Evolutionary conservation across 208 protist genomes (phyloP), one percentile per base, ranked within the genome.

Genomic region (Giardia duodenalis): DNA sequence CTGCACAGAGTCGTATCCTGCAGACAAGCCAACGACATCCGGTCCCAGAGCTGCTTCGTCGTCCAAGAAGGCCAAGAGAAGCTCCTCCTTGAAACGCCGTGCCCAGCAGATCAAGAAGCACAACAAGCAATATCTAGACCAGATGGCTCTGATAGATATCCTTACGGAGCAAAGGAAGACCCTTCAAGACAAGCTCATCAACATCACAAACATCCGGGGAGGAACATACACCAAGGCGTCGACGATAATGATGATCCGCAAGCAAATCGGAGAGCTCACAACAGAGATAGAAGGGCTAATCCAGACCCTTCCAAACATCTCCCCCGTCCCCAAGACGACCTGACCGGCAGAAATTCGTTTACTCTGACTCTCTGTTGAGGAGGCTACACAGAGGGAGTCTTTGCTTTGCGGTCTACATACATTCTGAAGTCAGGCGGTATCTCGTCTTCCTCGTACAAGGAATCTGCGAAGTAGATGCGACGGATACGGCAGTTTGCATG

Each of bases 401-500:
- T 76, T 76, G 57, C 88, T 45, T 91, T 91, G 44, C 45, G 44
- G n/a, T 91, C 88, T 43, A 91, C 88, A 91, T 91, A 91, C 88
- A 91, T 91, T n/a, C 98, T 98, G 95, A 99, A 99, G 96, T 99
- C 98, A 87, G 97, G 96, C 2, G 98, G 98, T 43, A 99, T 96
- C 94, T 99, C 98, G 93, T 99, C 98, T 95, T 99, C 98, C 0
- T 97, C 97, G 96, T 99, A 99, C 1, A 99, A 95, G 89, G 97
- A 95, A 93, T 99, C 98, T 92, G 96, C 97, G 96, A 99, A 99
- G 96, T 99, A 99, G 93, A 99, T 97, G 0, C 98, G 94, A 76
- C 98, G 95, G 86, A 99, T 97, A 86, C 98, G 96, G 95, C 98
- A 99, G 96, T 99, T 99, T 2, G 98, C 97, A 94, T 99, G 98